Conservation (phyloP, 225 moss, liverwort and hornwort species). For the Takakia lepidozioides region DNA sequence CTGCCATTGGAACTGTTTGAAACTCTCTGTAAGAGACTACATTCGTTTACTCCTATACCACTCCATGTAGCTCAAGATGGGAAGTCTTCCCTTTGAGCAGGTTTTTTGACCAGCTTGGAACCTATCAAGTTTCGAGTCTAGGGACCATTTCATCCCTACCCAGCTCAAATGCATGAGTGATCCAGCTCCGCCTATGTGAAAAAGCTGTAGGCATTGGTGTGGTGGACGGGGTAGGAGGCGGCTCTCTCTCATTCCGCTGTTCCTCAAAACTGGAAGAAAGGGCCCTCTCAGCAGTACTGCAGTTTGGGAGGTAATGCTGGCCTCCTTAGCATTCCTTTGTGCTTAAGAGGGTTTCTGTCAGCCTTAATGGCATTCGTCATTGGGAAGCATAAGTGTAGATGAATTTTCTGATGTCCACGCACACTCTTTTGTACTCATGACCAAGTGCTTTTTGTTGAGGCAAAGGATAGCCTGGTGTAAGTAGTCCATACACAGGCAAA, state of each 20-base stretch:
- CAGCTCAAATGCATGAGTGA: background rate
- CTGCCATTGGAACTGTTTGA: no score
- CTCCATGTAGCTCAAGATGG: no score
- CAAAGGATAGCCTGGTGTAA: no score
- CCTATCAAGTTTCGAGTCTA: no score
- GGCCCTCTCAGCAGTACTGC: background rate
- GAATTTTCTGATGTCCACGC: background rate
- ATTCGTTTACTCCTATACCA: no score
- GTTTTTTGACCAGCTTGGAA: no score
- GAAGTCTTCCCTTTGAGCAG: no score
- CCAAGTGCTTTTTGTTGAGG: no score
- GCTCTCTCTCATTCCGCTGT: constrained; percentile 1
- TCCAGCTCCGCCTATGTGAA: background rate
- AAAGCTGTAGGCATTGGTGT: background rate
- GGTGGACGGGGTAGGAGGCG: constrained; percentile 1
- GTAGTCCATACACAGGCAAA: no score
- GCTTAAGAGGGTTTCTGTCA: background rate
- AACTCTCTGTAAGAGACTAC: no score
- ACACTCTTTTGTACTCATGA: no score
- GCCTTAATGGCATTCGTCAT: background rate
- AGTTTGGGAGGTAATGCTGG: background rate
- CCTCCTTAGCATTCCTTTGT: background rate
- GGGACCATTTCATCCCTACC: background rate
- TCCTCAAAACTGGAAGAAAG: background rate
- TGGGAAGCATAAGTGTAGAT: background rate